These are phyloP conservation scores for Abortiporus biennis DNA, from an alignment of 1,284 basidiomycete species.

Conservation along the genomic window DNA sequence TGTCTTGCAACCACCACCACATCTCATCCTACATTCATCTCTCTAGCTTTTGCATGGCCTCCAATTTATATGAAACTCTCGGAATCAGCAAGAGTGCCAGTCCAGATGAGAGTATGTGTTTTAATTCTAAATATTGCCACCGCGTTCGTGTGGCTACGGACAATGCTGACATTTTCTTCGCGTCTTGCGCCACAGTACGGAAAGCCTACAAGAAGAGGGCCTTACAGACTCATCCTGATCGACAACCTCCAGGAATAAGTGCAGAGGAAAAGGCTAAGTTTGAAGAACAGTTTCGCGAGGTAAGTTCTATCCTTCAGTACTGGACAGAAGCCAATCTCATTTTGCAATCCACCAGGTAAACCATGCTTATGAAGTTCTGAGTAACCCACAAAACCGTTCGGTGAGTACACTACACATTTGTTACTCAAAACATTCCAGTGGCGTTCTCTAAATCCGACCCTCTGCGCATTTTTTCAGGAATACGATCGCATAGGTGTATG, in stretches of 20 bases:
- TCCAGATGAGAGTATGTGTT: conserved; percentile 35
- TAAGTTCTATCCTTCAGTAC: conserved; percentile 13
- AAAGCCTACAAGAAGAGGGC: conserved; percentile 42
- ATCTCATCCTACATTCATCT: too few species aligned
- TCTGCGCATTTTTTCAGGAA: conserved; percentile 26
- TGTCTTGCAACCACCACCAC: too few species aligned
- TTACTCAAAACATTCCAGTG: too few species aligned
- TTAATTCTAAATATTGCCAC: conserved; percentile 1
- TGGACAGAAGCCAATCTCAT: neutral
- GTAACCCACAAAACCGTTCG: conserved; percentile 33
- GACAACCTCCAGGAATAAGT: conserved; percentile 31
- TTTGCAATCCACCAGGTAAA: conserved; percentile 30
- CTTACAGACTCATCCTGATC: conserved; percentile 44
- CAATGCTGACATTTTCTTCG: neutral
- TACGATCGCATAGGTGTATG: conserved; percentile 69
- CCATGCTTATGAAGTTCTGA: conserved; percentile 47
- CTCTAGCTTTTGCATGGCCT: too few species aligned
- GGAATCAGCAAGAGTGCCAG: conserved; percentile 32
- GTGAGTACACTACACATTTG: conserved; percentile 26
- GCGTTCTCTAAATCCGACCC: conserved; percentile 6
- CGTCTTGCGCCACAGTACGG: conserved; percentile 29
- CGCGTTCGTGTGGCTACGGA: conserved; percentile 3
- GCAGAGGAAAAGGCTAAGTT: conserved; percentile 33
- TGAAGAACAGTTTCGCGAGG: conserved; percentile 41
- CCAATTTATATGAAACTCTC: conserved; percentile 50